Evolutionary conservation across 208 protist species (phyloP).

Genomic region (Tritrichomonas foetus): DNA sequence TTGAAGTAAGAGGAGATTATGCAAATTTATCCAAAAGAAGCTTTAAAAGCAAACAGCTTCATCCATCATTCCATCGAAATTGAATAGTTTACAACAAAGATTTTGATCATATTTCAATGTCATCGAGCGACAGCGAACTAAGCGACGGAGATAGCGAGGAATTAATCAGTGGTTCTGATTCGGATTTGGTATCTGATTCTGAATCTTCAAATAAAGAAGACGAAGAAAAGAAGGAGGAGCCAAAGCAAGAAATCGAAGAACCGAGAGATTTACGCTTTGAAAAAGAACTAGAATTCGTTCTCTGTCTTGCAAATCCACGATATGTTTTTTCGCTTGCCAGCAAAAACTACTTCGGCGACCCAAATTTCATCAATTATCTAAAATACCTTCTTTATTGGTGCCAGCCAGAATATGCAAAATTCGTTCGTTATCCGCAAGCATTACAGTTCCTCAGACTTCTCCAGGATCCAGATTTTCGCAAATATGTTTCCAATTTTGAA

Average conservation of each 20-base stretch:
- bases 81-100: no score
- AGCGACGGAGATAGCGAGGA: no score
- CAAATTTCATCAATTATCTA: constrained; percentile 33
- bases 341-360: constrained; percentile 40
- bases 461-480: constrained; percentile 41
- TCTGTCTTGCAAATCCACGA: constrained; percentile 42
- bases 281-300: constrained; percentile 43
- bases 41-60: no score
- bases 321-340: constrained; percentile 31
- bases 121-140: no score
- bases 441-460: constrained; percentile 22
- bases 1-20: no score
- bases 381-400: constrained; percentile 43
- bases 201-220: no score
- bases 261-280: not conserved
- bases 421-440: constrained; percentile 41
- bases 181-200: no score
- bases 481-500: not conserved
- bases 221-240: no score
- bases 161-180: no score
- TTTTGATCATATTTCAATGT: no score
- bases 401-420: constrained; percentile 40
- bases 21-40: no score
- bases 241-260: not conserved
- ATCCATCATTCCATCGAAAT: no score